Evolutionary conservation across 2,329 filamentous ascomycete species (phyloP).

Genomic region (Xylariaceae sp.): DNA sequence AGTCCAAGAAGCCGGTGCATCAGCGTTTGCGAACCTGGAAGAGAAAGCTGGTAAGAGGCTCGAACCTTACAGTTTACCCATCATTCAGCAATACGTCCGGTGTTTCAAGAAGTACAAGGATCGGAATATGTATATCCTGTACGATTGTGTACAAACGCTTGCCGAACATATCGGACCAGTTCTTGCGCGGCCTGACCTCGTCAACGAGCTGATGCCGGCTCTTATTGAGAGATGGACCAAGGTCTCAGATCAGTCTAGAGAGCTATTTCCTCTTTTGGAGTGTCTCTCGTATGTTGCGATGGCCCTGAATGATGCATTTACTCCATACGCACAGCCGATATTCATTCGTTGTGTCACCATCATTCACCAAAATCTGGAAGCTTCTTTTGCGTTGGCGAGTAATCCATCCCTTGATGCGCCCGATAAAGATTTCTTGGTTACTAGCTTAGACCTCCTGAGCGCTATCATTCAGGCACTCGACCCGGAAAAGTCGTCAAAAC

Average conservation of each 20-base stretch:
- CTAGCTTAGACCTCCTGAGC: constrained; percentile 89
- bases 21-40: constrained; percentile 93
- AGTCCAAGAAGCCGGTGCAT: constrained; percentile 94
- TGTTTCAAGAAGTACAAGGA: constrained; percentile 98
- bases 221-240: constrained; percentile 86
- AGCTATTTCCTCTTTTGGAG: constrained; percentile 93
- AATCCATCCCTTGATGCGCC: constrained; percentile 74
- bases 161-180: constrained; percentile 87
- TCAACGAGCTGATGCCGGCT: constrained; percentile 87
- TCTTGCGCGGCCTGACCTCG: constrained; percentile 78
- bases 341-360: constrained; percentile 88
- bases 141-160: constrained; percentile 96
- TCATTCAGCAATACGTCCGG: constrained; percentile 86
- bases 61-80: constrained; percentile 84
- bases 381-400: constrained; percentile 69
- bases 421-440: constrained; percentile 96
- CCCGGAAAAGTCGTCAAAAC: constrained; percentile 69
- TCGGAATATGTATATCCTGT: constrained; percentile 97
- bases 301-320: constrained; percentile 79
- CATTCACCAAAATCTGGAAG: constrained; percentile 88
- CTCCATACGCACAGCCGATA: constrained; percentile 82
- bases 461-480: constrained; percentile 90
- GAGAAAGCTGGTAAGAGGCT: constrained; percentile 85
- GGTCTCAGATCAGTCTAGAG: constrained; percentile 84
- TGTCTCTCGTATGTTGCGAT: constrained; percentile 93